phyloP scores from a whole-genome alignment of 2,329 filamentous ascomycete species.

The Colletotrichum tofieldiae region DNA sequence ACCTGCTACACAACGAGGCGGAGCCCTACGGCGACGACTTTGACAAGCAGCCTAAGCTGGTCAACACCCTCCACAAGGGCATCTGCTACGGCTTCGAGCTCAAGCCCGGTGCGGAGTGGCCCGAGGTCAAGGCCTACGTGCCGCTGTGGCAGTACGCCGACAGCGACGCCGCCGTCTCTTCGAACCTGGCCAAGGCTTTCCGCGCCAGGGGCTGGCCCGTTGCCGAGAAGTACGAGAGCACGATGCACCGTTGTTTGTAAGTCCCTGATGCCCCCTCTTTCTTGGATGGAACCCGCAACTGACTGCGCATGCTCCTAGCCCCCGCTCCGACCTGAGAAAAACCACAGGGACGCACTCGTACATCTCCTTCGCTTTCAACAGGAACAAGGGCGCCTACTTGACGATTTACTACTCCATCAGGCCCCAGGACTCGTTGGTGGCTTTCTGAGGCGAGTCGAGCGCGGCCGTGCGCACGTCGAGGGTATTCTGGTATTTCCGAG shows the following conservation, averaged over 20 bases:
- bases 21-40: conserved; percentile 38
- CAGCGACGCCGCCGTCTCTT: conserved; percentile 37
- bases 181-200: conserved; percentile 41
- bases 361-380: conserved; percentile 44
- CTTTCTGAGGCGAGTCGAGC: conserved; percentile 13
- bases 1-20: conserved; percentile 47
- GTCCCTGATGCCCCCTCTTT: not conserved
- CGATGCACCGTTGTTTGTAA: conserved; percentile 39
- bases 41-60: conserved; percentile 36
- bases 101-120: conserved; percentile 44
- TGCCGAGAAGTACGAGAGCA: conserved; percentile 38
- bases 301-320: conserved; percentile 18
- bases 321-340: conserved; percentile 27
- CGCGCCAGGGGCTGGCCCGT: conserved; percentile 38
- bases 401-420: conserved; percentile 45
- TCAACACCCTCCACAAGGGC: conserved; percentile 43
- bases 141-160: conserved; percentile 47
- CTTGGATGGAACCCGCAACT: not conserved
- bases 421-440: conserved; percentile 32
- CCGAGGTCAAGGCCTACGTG: conserved; percentile 49
- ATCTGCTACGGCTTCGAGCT: conserved; percentile 49
- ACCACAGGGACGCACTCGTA: conserved; percentile 43
- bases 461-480: not conserved
- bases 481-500: not conserved
- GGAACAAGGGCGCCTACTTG: conserved; percentile 44